Evolutionary conservation across 768 basidiomycete genomes (phyloP).

Genomic region (Lepiota venenata): DNA sequence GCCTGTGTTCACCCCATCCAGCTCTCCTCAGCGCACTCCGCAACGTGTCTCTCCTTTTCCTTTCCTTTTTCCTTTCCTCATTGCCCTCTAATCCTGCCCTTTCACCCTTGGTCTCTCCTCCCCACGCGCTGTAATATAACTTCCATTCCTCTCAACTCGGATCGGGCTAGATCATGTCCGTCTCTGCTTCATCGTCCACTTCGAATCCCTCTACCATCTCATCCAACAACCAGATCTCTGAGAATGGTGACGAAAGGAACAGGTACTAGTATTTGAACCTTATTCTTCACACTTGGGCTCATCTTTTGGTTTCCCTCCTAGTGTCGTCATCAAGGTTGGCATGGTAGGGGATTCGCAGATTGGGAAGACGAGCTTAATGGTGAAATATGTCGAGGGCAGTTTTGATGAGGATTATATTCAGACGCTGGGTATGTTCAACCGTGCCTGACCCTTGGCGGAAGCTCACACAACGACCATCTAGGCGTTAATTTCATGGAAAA

Average conservation of each 20-base stretch:
- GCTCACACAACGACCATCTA: slow-evolving; percentile 15
- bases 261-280: slow-evolving; percentile 34
- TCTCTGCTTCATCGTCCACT: slow-evolving; percentile 45
- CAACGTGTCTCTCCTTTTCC: slow-evolving; percentile 34
- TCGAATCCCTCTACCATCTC: slow-evolving; percentile 39
- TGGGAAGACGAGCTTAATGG: slow-evolving; percentile 99
- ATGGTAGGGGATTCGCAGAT: slow-evolving; percentile 99
- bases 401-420: slow-evolving; percentile 99
- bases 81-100: slow-evolving; percentile 7
- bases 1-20: slow-evolving; percentile 28
- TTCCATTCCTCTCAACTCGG: slow-evolving; percentile 5
- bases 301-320: slow-evolving; percentile 22
- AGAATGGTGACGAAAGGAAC: slow-evolving; percentile 75
- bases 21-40: slow-evolving; percentile 26
- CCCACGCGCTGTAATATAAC: slow-evolving; percentile 19
- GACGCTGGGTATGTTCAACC: slow-evolving; percentile 75
- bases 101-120: neutral
- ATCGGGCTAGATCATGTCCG: slow-evolving; percentile 38
- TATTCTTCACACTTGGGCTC: neutral
- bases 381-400: slow-evolving; percentile 98
- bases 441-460: slow-evolving; percentile 10
- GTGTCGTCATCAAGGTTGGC: slow-evolving; percentile 96
- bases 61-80: slow-evolving; percentile 26
- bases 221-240: slow-evolving; percentile 52
- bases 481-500: slow-evolving; percentile 99